These are phyloP conservation scores for Cyanidioschyzon merolae DNA, from an alignment of 23 red algal species.

Conservation along the genomic window DNA sequence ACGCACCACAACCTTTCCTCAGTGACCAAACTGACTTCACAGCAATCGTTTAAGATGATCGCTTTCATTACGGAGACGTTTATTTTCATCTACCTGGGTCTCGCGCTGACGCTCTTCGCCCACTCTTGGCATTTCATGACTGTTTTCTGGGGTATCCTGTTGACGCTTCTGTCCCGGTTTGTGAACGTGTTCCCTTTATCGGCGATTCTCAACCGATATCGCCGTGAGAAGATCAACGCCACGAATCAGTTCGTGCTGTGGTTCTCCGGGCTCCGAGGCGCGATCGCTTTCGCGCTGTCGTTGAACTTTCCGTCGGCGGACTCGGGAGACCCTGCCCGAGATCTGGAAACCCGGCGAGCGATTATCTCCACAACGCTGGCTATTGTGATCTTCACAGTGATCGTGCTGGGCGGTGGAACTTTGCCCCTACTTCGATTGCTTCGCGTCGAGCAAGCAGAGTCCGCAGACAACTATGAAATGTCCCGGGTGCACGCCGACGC, in stretches of 20 bases:
- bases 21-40: conserved; percentile 67
- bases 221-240: conserved; percentile 54
- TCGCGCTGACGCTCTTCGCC: conserved; percentile 77
- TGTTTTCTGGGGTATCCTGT: conserved; percentile 72
- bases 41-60: conserved; percentile 77
- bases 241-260: conserved; percentile 95
- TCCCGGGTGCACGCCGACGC: conserved; percentile 6
- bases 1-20: conserved; percentile 78
- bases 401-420: conserved; percentile 91
- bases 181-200: conserved; percentile 86
- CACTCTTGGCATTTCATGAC: conserved; percentile 78
- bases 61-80: conserved; percentile 89
- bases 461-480: neutral
- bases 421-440: conserved; percentile 79
- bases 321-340: conserved; percentile 25
- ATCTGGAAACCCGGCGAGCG: conserved; percentile 55
- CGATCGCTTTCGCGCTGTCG: conserved; percentile 97
- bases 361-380: conserved; percentile 87
- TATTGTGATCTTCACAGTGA: conserved; percentile 96
- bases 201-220: conserved; percentile 59
- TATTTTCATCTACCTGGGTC: conserved; percentile 92
- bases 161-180: conserved; percentile 43
- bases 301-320: conserved; percentile 60
- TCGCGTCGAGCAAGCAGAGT: conserved; percentile 47
- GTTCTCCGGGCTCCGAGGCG: conserved; percentile 94